Conservation (phyloP, 164 flowering plant genomes). For the Magnolia changhungtana region DNA sequence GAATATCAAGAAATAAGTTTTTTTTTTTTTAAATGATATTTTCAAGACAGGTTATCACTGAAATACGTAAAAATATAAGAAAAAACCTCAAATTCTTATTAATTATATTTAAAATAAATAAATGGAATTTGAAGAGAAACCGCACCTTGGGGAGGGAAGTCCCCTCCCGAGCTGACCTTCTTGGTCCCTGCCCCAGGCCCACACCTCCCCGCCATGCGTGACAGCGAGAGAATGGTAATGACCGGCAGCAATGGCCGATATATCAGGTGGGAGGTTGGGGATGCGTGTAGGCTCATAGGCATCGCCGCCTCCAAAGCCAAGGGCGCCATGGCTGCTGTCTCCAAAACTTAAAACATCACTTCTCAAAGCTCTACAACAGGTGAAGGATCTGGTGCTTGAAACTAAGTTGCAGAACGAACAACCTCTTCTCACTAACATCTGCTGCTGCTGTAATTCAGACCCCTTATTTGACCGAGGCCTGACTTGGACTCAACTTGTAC, state of each 20-base stretch:
- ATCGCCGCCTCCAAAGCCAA: constrained; percentile 66
- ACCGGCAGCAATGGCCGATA: constrained; percentile 59
- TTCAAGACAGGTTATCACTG: not conserved
- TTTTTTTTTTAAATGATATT: too few relatives aligned
- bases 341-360: constrained; percentile 69
- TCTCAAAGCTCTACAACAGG: not conserved
- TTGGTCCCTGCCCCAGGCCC: constrained; percentile 93
- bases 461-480: too few relatives aligned
- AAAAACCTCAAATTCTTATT: not conserved
- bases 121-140: too few relatives aligned
- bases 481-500: too few relatives aligned
- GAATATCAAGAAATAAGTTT: too few relatives aligned
- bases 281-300: constrained; percentile 79
- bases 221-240: constrained; percentile 97
- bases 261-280: constrained; percentile 57
- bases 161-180: constrained; percentile 86
- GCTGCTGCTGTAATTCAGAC: not conserved
- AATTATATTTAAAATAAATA: not conserved
- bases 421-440: not conserved
- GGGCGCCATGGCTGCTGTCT: constrained; percentile 81
- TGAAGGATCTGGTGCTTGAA: not conserved
- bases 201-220: constrained; percentile 58
- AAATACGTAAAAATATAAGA: not conserved
- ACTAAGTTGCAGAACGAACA: not conserved
- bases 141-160: constrained; percentile 41